Evolutionary conservation across 2,329 filamentous ascomycete species (phyloP), one percentile per base, ranked within the genome.

Genomic region (Monilinia fructigena): DNA sequence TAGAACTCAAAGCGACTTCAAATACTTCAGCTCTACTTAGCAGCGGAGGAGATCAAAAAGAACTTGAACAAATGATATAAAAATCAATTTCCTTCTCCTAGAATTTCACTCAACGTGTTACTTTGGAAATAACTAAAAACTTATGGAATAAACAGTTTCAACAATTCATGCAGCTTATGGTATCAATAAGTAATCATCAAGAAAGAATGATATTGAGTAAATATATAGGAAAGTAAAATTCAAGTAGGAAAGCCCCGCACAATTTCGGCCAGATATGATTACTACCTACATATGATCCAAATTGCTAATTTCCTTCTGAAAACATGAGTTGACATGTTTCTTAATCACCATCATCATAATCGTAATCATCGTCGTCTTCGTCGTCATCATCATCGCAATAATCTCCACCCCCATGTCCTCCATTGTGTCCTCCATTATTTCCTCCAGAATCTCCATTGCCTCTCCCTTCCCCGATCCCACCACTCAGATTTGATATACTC

Each of bases 401-500:
- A 7, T 16, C 60, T 7, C 20, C 50, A 4, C n/a, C 38, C 1
- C 10, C 42, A 2, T 26, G 28, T 23, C 14, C 26, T 8, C 23
- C 60, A 20, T 47, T 23, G 2, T 23, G 23, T 23, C 10, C 35
- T 3, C 16, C 28, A 3, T 28, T 28, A 10, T 53, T 26, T 4
- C 50, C 66, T 12, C 48, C 31, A 0, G 20, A 31, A 10, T 23
- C 47, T 0, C 31, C 31, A 1, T 18, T 20, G 0, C n/a, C 31
- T 0, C 38, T 18, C 1, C 48, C 54, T 31, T 16, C 61, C 6
- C 52, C 61, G 4, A 12, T n/a, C 11, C 28, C 35, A 31, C 35
- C n/a, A 16, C 38, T 31, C 12, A 38, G 48, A 42, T 42, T 66
- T 47, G 58, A 70, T 28, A 40, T 63, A 54, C 28, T 63, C 48